phyloP scores from a whole-genome alignment of 108 stramenopile species.

The Aurantiochytrium sp. region DNA sequence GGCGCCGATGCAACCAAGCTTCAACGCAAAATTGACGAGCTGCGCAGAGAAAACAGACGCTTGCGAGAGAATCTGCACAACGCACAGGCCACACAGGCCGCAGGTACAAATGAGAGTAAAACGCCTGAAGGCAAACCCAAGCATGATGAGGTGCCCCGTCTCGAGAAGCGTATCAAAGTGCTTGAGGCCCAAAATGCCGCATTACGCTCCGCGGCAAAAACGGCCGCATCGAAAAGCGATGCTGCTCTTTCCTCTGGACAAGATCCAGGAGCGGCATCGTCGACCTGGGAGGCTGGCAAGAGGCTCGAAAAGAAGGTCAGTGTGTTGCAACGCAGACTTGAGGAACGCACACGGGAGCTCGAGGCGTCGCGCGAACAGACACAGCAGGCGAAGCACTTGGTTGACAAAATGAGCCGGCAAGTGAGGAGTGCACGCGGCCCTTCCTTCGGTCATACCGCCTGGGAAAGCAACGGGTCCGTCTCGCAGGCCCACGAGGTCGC shows the following conservation, averaged over 20 bases:
- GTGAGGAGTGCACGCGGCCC: not conserved
- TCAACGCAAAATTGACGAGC: not conserved
- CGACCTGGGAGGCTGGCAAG: constrained; percentile 33
- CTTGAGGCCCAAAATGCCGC: constrained; percentile 7
- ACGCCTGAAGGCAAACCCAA: not conserved
- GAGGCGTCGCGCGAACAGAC: constrained; percentile 31
- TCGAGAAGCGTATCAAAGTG: not conserved
- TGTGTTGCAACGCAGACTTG: constrained; percentile 33
- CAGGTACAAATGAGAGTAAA: not conserved
- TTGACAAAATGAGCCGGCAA: constrained; percentile 17
- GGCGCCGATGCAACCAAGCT: not conserved
- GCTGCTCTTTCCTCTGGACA: too few species aligned
- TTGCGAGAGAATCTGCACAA: not conserved
- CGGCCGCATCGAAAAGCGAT: too few species aligned
- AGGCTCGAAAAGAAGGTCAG: constrained; percentile 39
- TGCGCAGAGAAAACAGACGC: not conserved
- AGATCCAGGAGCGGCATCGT: not conserved
- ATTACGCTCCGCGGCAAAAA: not conserved
- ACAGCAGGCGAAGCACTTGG: constrained; percentile 21
- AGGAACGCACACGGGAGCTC: constrained; percentile 33
- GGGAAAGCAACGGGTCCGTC: too few species aligned
- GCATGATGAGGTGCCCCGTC: not conserved
- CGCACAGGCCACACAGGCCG: not conserved
- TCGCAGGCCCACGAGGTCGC: not conserved
- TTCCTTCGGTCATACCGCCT: not conserved